Conservation (phyloP, 768 basidiomycete species). For the Calocera cornea region DNA sequence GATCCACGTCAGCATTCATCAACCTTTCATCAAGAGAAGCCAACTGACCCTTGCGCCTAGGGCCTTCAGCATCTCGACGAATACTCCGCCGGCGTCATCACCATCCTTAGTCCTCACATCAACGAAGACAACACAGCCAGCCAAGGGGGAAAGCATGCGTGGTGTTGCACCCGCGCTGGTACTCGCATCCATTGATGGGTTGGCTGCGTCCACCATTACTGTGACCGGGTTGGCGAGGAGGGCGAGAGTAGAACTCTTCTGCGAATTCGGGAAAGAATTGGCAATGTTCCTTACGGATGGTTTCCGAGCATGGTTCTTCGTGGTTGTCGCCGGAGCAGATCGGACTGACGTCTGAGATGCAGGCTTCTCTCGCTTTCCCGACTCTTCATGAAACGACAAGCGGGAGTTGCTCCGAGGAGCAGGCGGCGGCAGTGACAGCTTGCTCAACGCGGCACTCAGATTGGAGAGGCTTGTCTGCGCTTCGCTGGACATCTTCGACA, state of each 20-base stretch:
- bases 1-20: neutral
- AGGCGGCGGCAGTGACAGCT: constrained; percentile 51
- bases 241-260: neutral
- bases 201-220: neutral
- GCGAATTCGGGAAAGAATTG: neutral
- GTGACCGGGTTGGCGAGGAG: neutral
- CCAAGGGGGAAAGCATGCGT: constrained; percentile 33
- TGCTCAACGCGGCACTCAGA: constrained; percentile 54
- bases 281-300: neutral
- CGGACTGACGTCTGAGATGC: neutral
- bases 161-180: neutral
- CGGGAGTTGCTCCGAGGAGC: constrained; percentile 41
- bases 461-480: constrained; percentile 32
- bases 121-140: constrained; percentile 68
- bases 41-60: constrained; percentile 64
- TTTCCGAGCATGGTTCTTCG: neutral
- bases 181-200: neutral
- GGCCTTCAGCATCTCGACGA: constrained; percentile 66
- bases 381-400: constrained; percentile 3
- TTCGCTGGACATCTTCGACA: neutral
- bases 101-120: constrained; percentile 65
- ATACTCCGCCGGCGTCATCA: constrained; percentile 66
- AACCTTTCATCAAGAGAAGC: neutral
- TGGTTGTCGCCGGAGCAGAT: neutral
- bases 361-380: constrained; percentile 12